Evolutionary conservation across 2,329 filamentous ascomycete genomes (phyloP), one percentile per base, ranked within the genome.

Genomic region (Purpureocillium lavendulum): DNA sequence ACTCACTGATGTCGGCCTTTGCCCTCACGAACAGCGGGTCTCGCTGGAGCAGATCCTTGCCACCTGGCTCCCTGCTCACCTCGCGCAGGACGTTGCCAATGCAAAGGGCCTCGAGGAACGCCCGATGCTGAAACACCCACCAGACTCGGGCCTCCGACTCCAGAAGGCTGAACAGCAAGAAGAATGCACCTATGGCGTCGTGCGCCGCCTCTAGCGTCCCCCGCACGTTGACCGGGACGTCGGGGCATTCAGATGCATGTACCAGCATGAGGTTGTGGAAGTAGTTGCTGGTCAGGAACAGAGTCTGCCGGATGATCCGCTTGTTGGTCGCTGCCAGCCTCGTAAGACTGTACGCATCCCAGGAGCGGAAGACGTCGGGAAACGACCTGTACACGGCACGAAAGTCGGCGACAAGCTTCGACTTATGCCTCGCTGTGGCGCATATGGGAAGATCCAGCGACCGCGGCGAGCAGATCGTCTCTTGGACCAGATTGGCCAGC

Each of bases 81-180:
- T 80, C 74, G 31, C 69, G 64, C 41, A 82, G 56, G 17, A 80
- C 70, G 45, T 71, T 73, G 16, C 76, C 75, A 35, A 84, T 84
- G 60, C 77, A 85, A 53, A 81, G 57, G 26, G 82, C 82, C 64
- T 89, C 84, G 38, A 89, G 69, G 53, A 89, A 89, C 0, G 84
- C 84, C 1, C 85, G 69, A 55, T 89, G 85, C 56, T 87, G 85
- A 49, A 88, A 87, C 1, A 87, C 83, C 84, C 84, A 90, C 84
- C 84, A 89, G 1, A 88, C 84, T 12, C 80, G 73, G 1, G 83
- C 82, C 62, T 90, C 85, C 13, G 68, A 67, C 48, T 82, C 77
- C 45, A 88, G 79, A 11, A 86, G 62, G 30, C 66, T 67, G 60
- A 80, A 85, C 7, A 88, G 69, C 41, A 87, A 69, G 57, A 89